A percentile compares a stretch with the other conserved stretches of the same genome.
These are phyloP conservation scores for Hymenoscyphus linearis DNA, from an alignment of 2,329 filamentous ascomycete genomes.

Conservation along the genomic window DNA sequence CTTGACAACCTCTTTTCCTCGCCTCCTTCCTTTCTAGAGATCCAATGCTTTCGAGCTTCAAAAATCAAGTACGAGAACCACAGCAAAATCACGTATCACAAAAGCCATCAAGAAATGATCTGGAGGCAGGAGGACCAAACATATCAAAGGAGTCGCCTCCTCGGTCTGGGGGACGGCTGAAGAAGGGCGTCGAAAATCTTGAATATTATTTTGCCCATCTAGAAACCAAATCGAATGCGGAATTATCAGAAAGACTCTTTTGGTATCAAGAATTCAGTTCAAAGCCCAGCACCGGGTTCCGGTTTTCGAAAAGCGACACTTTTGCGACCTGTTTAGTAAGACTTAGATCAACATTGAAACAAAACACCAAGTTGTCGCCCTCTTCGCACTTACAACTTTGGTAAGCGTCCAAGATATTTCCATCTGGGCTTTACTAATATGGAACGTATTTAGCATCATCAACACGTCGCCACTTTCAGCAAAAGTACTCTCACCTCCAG, in stretches of 20 bases:
- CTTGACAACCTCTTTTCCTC: background rate
- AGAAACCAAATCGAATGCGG: conserved; percentile 2
- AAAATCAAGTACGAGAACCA: conserved; percentile 2
- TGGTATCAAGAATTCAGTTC: conserved; percentile 14
- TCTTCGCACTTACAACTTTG: conserved; percentile 10
- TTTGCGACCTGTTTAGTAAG: conserved; percentile 9
- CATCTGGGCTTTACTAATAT: background rate
- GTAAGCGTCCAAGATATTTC: background rate
- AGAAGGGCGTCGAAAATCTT: conserved; percentile 3
- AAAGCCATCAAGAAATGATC: conserved; percentile 6
- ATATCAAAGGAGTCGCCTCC: background rate
- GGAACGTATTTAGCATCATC: conserved; percentile 6
- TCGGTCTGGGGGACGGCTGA: conserved; percentile 6
- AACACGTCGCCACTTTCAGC: conserved; percentile 8
- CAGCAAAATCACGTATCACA: conserved; percentile 5
- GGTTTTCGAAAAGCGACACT: conserved; percentile 7
- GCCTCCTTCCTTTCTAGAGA: background rate
- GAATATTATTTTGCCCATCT: conserved; percentile 10
- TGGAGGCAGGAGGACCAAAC: conserved; percentile 5
- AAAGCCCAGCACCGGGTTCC: background rate
- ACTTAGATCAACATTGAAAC: conserved; percentile 6
- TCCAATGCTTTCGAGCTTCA: conserved; percentile 10
- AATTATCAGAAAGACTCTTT: conserved; percentile 10
- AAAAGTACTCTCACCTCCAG: conserved; percentile 6
- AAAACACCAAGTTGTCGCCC: conserved; percentile 4